phyloP scores from a whole-genome alignment of 139 green algal species.

The Chlamydomonas sphaeroides region DNA sequence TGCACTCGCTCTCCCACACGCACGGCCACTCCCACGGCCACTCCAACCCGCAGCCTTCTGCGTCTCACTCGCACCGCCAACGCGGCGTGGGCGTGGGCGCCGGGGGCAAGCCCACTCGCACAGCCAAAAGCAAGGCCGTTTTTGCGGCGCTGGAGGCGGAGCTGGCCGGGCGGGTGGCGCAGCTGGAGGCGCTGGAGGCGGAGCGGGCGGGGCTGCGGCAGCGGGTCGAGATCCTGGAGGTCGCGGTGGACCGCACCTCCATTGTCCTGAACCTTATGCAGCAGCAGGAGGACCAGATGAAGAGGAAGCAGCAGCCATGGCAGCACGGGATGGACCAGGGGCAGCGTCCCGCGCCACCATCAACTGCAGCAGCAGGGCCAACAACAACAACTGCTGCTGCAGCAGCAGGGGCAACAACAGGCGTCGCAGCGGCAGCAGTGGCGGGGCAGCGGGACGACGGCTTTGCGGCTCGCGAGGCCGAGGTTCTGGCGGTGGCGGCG shows the following conservation, averaged over 20 bases:
- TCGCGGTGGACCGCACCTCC: conserved; percentile 13
- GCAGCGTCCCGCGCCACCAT: no score
- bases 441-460: no score
- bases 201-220: conserved; percentile 6
- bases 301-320: no score
- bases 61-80: no score
- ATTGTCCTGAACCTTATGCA: neutral
- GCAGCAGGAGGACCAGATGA: no score
- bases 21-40: neutral
- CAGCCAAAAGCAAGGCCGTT: neutral
- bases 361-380: no score
- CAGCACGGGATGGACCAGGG: no score
- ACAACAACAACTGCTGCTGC: no score
- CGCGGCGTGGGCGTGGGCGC: neutral
- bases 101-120: conserved; percentile 8
- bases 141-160: conserved; percentile 36
- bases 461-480: no score
- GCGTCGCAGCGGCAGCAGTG: no score
- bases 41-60: neutral
- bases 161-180: neutral
- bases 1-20: neutral
- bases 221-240: conserved; percentile 35
- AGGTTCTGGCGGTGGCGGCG: no score
- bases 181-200: conserved; percentile 24
- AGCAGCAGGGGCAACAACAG: no score